phyloP scores from a whole-genome alignment of 306 rosid genomes.

The Carpinus fangiana region DNA sequence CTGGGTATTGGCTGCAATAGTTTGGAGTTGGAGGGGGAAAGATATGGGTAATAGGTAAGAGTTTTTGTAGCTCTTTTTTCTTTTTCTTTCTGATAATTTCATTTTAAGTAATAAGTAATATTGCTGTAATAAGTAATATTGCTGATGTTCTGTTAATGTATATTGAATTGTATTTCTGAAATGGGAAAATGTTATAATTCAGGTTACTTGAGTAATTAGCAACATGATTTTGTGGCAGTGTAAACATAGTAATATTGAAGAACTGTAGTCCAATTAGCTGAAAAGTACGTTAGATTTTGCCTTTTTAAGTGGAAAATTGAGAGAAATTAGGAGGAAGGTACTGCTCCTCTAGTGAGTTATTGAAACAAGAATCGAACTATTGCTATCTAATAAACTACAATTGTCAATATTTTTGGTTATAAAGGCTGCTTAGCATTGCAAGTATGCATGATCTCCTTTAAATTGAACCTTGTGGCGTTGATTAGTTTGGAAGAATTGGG shows the following conservation, averaged over 20 bases:
- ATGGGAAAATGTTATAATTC: conserved; percentile 13
- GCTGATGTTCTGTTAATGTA: not conserved
- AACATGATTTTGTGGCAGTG: conserved; percentile 7
- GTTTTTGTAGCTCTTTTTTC: not conserved
- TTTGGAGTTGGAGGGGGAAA: not conserved
- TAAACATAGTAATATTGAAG: conserved; percentile 3
- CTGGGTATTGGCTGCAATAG: conserved; percentile 91
- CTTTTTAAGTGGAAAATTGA: not conserved
- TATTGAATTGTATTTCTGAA: conserved; percentile 8
- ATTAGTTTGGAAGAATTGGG: not conserved
- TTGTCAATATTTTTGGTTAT: not conserved
- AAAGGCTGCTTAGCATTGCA: not conserved
- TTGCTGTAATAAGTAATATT: not conserved
- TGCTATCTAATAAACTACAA: not conserved
- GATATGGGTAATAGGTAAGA: not conserved
- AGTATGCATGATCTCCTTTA: not conserved
- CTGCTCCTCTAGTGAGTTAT: not conserved
- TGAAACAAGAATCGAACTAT: not conserved
- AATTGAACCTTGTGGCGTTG: not conserved
- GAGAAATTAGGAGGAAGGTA: not conserved
- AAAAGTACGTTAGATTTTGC: not conserved
- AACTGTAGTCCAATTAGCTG: not conserved
- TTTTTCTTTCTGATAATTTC: not conserved
- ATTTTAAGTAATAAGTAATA: not conserved
- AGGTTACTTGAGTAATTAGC: conserved; percentile 20